phyloP scores from a whole-genome alignment of 106 monocot genomes.

The Ottelia alismoides region DNA sequence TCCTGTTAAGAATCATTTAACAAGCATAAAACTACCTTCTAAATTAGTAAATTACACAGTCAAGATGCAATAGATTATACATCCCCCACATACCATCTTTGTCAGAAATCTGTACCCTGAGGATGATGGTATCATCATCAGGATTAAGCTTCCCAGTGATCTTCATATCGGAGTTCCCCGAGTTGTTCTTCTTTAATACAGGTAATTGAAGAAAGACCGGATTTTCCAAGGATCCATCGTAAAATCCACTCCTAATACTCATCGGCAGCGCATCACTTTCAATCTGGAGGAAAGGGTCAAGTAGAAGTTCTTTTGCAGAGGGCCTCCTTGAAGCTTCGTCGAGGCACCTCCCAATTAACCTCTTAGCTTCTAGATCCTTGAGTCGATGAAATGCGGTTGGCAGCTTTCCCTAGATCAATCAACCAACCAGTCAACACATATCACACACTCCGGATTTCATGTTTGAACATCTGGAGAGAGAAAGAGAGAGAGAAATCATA shows the following conservation, averaged over 20 bases:
- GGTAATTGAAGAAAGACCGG: neutral
- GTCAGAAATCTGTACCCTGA: slow-evolving; percentile 79
- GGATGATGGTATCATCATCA: slow-evolving; percentile 74
- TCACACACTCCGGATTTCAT: no score
- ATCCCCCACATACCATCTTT: slow-evolving; percentile 43
- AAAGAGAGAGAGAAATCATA: neutral
- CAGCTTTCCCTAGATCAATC: slow-evolving; percentile 49
- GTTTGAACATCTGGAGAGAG: no score
- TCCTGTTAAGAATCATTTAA: slow-evolving; percentile 26
- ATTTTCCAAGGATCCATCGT: neutral
- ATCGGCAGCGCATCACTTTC: slow-evolving; percentile 4
- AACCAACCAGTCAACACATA: neutral
- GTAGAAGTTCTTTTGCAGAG: slow-evolving; percentile 62
- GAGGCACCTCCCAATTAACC: slow-evolving; percentile 71
- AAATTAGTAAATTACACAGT: no score
- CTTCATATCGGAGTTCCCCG: slow-evolving; percentile 39
- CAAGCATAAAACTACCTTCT: no score
- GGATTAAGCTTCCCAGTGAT: slow-evolving; percentile 93
- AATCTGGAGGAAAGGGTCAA: slow-evolving; percentile 54
- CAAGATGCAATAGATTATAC: no score
- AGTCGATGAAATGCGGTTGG: slow-evolving; percentile 61
- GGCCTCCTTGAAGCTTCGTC: slow-evolving; percentile 41
- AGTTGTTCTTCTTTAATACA: neutral
- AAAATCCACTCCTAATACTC: neutral
- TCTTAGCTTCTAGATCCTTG: slow-evolving; percentile 44